Evolutionary conservation across 139 green algal genomes (phyloP).

Genomic region (Chlorella sp.): DNA sequence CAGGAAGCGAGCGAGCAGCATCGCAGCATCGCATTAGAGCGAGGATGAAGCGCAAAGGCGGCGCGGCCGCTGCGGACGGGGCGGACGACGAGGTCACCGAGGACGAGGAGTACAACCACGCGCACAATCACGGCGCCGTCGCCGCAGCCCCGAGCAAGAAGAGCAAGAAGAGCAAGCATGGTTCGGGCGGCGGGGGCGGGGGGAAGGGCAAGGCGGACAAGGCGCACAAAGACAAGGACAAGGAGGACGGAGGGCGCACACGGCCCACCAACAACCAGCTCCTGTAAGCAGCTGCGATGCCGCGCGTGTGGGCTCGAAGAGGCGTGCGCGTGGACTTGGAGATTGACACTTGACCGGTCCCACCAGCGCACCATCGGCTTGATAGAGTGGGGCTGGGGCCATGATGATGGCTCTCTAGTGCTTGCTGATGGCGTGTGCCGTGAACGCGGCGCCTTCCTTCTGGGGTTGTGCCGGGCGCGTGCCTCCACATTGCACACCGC

Average conservation of each 20-base stretch:
- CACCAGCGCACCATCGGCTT: too few relatives aligned
- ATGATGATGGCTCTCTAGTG: neutral
- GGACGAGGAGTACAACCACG: neutral
- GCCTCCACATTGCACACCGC: too few relatives aligned
- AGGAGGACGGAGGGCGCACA: slow-evolving; percentile 15
- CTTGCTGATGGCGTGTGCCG: neutral
- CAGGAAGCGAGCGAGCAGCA: too few relatives aligned
- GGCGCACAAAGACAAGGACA: neutral
- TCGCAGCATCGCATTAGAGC: too few relatives aligned
- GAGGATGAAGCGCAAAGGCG: too few relatives aligned
- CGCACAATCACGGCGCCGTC: too few relatives aligned
- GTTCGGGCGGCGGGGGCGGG: neutral
- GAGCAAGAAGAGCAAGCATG: neutral
- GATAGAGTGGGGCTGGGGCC: too few relatives aligned
- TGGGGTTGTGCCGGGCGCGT: neutral
- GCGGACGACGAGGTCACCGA: too few relatives aligned
- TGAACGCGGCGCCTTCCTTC: neutral
- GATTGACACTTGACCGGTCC: too few relatives aligned
- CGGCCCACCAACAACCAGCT: slow-evolving; percentile 92
- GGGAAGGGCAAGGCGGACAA: neutral
- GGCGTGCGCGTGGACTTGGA: too few relatives aligned
- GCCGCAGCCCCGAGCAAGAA: neutral
- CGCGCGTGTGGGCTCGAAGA: too few relatives aligned
- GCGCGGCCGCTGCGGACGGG: too few relatives aligned
- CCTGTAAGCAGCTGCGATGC: slow-evolving; percentile 78